These are phyloP conservation scores for Colletotrichum lentis DNA, from an alignment of 2,329 filamentous ascomycete genomes.

Conservation along the genomic window DNA sequence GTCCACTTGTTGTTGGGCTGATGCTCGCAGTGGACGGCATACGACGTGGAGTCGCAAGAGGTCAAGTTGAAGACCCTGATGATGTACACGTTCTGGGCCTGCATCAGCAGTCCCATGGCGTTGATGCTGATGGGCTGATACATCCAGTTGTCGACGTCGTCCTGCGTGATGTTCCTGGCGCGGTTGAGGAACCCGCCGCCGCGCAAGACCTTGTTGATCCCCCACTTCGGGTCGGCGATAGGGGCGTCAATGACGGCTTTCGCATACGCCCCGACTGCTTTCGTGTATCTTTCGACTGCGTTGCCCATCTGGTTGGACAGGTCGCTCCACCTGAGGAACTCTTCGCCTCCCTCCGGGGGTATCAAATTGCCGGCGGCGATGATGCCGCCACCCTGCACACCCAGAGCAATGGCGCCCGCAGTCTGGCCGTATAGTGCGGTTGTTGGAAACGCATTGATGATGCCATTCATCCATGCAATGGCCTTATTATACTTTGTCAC, in stretches of 20 bases:
- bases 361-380: neutral
- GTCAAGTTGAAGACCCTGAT: constrained; percentile 10
- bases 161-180: constrained; percentile 12
- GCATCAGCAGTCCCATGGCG: constrained; percentile 13
- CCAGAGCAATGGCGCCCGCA: neutral
- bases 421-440: neutral
- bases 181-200: constrained; percentile 8
- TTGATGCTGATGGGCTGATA: constrained; percentile 6
- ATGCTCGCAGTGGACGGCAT: neutral
- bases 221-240: constrained; percentile 17
- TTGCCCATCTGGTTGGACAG: constrained; percentile 3
- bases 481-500: too few species aligned
- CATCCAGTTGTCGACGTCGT: constrained; percentile 26
- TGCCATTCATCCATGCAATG: constrained; percentile 12
- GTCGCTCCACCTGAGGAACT: constrained; percentile 6
- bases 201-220: constrained; percentile 14
- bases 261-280: neutral
- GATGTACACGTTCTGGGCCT: constrained; percentile 16
- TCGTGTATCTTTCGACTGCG: neutral
- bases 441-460: constrained; percentile 12
- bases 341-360: neutral
- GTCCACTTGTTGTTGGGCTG: constrained; percentile 15
- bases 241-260: constrained; percentile 12
- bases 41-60: neutral
- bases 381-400: constrained; percentile 1